A percentile compares a stretch with the other conserved stretches of the same genome.
These are phyloP conservation scores for Sporothrix brunneoviolacea DNA, from an alignment of 2,329 filamentous ascomycete genomes.

Conservation along the genomic window DNA sequence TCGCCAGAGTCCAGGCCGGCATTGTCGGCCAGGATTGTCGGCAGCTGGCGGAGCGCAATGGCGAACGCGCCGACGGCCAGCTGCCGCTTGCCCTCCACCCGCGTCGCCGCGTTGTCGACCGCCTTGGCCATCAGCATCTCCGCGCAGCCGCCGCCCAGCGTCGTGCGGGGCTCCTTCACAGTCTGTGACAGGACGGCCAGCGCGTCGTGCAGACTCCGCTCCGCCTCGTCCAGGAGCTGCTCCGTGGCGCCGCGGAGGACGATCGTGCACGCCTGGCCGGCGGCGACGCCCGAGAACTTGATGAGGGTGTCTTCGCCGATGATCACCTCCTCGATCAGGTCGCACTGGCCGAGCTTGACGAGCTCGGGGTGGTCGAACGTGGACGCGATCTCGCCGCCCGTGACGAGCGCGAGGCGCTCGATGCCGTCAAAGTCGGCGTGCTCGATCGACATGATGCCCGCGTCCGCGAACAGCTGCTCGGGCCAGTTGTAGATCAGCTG, in stretches of 20 bases:
- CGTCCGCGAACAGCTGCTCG: slow-evolving; percentile 96
- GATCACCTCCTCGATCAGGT: slow-evolving; percentile 94
- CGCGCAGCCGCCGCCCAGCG: slow-evolving; percentile 88
- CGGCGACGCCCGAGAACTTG: slow-evolving; percentile 93
- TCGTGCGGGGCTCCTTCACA: slow-evolving; percentile 87
- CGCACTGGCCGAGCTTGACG: slow-evolving; percentile 92
- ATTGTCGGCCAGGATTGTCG: slow-evolving; percentile 95
- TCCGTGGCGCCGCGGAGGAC: slow-evolving; percentile 94
- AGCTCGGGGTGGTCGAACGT: slow-evolving; percentile 98
- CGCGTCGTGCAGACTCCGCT: slow-evolving; percentile 92
- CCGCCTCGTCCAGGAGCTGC: slow-evolving; percentile 92
- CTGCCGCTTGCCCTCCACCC: slow-evolving; percentile 94
- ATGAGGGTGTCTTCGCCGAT: slow-evolving; percentile 97
- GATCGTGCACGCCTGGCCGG: slow-evolving; percentile 90
- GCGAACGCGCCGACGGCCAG: slow-evolving; percentile 88
- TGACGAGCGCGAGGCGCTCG: slow-evolving; percentile 88
- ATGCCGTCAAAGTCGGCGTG: slow-evolving; percentile 99
- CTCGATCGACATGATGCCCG: slow-evolving; percentile 96
- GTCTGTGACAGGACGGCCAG: slow-evolving; percentile 95
- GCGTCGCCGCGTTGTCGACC: slow-evolving; percentile 86
- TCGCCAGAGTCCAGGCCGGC: slow-evolving; percentile 94
- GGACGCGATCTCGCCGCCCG: slow-evolving; percentile 92
- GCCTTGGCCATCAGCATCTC: slow-evolving; percentile 99
- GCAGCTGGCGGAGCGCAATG: slow-evolving; percentile 80
- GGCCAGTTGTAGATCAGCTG: slow-evolving; percentile 99